Percentiles rank a stretch among this genome's conserved stretches.
Evolutionary conservation across 2,329 filamentous ascomycete species (phyloP).

Genomic region (Pseudohalonectria lignicola): DNA sequence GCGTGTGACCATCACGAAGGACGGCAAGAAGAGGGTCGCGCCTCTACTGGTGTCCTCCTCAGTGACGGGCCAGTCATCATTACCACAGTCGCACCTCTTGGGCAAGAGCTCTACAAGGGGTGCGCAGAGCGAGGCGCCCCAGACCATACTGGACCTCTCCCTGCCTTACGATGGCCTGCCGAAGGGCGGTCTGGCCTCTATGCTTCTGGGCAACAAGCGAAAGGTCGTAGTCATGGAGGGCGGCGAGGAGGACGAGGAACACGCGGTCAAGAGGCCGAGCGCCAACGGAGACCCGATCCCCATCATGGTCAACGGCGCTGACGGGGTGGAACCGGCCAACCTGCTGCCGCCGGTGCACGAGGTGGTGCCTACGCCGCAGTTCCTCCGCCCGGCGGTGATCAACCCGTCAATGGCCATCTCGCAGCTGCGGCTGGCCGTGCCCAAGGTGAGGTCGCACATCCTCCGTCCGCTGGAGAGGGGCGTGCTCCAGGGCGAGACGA

Average conservation of each 20-base stretch:
- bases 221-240: slow-evolving; percentile 64
- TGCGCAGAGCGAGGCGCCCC: slow-evolving; percentile 60
- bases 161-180: slow-evolving; percentile 91
- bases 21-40: slow-evolving; percentile 92
- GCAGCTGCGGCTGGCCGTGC: slow-evolving; percentile 77
- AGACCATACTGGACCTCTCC: slow-evolving; percentile 78
- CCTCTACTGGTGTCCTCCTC: slow-evolving; percentile 86
- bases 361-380: slow-evolving; percentile 64
- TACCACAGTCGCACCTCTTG: slow-evolving; percentile 81
- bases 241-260: slow-evolving; percentile 62
- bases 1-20: slow-evolving; percentile 87
- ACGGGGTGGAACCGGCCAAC: slow-evolving; percentile 69
- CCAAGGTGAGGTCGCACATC: slow-evolving; percentile 75
- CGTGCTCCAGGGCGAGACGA: slow-evolving; percentile 39
- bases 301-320: slow-evolving; percentile 64
- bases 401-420: slow-evolving; percentile 74
- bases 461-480: slow-evolving; percentile 68
- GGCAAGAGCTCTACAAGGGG: slow-evolving; percentile 57
- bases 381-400: slow-evolving; percentile 75
- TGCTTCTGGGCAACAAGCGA: slow-evolving; percentile 88
- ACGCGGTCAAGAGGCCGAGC: slow-evolving; percentile 27
- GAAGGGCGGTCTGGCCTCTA: slow-evolving; percentile 72
- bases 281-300: slow-evolving; percentile 44
- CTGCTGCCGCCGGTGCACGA: slow-evolving; percentile 48
- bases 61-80: slow-evolving; percentile 73